Conservation (phyloP, 1,139 yeast genomes). For the Geotrichum fermentans region DNA sequence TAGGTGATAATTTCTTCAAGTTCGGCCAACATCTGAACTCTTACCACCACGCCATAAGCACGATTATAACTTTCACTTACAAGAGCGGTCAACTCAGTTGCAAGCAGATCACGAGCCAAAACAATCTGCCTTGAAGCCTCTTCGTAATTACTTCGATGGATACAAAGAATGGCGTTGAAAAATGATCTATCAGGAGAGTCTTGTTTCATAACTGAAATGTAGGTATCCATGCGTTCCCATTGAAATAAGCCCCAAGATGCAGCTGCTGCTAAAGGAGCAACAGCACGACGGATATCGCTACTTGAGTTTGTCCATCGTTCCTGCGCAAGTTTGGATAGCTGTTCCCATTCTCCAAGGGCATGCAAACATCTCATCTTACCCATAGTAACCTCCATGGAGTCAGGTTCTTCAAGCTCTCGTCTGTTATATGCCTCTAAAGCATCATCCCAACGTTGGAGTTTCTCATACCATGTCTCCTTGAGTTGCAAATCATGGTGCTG, state of each 20-base stretch:
- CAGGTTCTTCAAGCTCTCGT: conserved; percentile 44
- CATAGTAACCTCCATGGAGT: conserved; percentile 71
- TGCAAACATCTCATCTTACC: conserved; percentile 98
- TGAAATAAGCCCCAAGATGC: conserved; percentile 99
- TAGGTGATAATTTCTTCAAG: conserved; percentile 90
- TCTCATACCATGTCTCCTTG: conserved; percentile 97
- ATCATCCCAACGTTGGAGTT: conserved; percentile 96
- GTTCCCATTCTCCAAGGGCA: conserved; percentile 98
- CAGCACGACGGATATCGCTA: conserved; percentile 70
- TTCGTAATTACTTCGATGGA: conserved; percentile 81
- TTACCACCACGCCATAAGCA: conserved; percentile 93
- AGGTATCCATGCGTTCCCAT: conserved; percentile 95
- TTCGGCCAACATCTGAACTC: conserved; percentile 96
- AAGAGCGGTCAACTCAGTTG: conserved; percentile 89
- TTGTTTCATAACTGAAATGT: conserved; percentile 80
- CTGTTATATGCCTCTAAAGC: conserved; percentile 86
- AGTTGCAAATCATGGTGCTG: conserved; percentile 86
- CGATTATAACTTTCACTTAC: conserved; percentile 95
- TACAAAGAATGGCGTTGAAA: conserved; percentile 80
- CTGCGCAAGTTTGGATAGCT: conserved; percentile 76
- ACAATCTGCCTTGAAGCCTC: conserved; percentile 76
- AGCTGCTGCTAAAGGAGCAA: conserved; percentile 97
- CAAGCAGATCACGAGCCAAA: conserved; percentile 80
- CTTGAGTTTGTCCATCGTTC: conserved; percentile 77
- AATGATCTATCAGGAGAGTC: conserved; percentile 94